Evolutionary conservation across 1,284 basidiomycete genomes (phyloP), one percentile per base, ranked within the genome.

Genomic region (Microbotryum lychnidis-dioicae): DNA sequence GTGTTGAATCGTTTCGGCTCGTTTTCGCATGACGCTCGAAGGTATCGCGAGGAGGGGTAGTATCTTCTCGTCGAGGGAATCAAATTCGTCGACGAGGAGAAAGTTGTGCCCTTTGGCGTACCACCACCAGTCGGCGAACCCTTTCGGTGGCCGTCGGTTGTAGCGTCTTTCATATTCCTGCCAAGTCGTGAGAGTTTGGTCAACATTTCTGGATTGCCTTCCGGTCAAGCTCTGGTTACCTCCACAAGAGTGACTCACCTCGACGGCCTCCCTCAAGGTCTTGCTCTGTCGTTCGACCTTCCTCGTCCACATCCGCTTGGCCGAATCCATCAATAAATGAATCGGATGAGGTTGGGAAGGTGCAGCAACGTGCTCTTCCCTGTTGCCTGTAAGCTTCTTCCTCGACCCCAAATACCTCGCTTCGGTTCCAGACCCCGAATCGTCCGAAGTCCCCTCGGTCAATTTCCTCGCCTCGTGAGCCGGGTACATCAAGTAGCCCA

Each of bases 31-130:
- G 10, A 69, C 56, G 5, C 51, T 56, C 12, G 57, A 57, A 1
- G 65, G 65, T 3, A 70, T 44, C 2, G 63, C 70, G 42, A 65
- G 57, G 57, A 68, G 71, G 4, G 67, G 71, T 48, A 57, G 57
- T 31, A 72, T 58, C 29, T 63, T 62, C 16, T 57, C 50, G 48
- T 67, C 60, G 57, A 72, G 63, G 14, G 60, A 52, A 58, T 72
- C 70, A 55, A 70, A 72, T 55, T 72, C 71, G 64, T 72, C 71
- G 2, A 68, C 65, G 57, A 71, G 51, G 20, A 65, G 63, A 20
- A 71, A 64, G 25, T 65, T 54, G 60, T 70, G 46, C 33, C 62
- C 59, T 20, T 54, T 58, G 8, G 65, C 68, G 42, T 62, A 72
- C 1, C 56, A 54, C 64, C 66, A 73, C 70, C 71, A 65, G 3